Percentiles rank a stretch among this genome's conserved stretches.
phyloP scores from a whole-genome alignment of 2,329 filamentous ascomycete species.

The Fusarium zealandicum region DNA sequence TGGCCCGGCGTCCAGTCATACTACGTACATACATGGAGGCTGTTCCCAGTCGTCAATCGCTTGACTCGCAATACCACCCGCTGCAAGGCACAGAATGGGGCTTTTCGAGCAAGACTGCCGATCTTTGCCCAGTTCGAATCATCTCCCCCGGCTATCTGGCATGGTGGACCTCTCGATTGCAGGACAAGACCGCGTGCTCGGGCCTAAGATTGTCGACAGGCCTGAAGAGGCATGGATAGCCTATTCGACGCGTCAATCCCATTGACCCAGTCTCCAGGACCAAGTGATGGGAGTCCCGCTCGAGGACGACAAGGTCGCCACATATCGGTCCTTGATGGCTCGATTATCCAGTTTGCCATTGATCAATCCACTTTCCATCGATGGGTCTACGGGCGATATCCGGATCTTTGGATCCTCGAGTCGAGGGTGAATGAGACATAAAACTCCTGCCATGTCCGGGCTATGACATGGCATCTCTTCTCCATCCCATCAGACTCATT shows the following conservation, averaged over 20 bases:
- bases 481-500: slow-evolving; percentile 5
- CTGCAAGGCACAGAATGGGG: slow-evolving; percentile 4
- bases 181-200: not conserved
- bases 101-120: not conserved
- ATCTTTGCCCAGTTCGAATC: slow-evolving; percentile 1
- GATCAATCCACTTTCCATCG: not conserved
- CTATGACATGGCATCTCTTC: not conserved
- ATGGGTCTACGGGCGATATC: not conserved
- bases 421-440: slow-evolving; percentile 7
- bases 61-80: not conserved
- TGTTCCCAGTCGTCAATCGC: not conserved
- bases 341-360: not conserved
- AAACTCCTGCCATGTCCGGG: slow-evolving; percentile 11
- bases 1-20: not conserved
- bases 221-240: not conserved
- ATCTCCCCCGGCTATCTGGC: slow-evolving; percentile 3
- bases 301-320: not conserved
- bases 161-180: not conserved
- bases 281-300: not conserved
- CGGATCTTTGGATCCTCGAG: slow-evolving; percentile 7
- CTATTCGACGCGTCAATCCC: not conserved
- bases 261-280: not conserved
- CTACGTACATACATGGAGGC: no score
- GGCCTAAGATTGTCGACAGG: not conserved
- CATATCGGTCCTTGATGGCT: not conserved